These are phyloP conservation scores for Kwoniella europaea DNA, from an alignment of 768 basidiomycete species.

Conservation along the genomic window DNA sequence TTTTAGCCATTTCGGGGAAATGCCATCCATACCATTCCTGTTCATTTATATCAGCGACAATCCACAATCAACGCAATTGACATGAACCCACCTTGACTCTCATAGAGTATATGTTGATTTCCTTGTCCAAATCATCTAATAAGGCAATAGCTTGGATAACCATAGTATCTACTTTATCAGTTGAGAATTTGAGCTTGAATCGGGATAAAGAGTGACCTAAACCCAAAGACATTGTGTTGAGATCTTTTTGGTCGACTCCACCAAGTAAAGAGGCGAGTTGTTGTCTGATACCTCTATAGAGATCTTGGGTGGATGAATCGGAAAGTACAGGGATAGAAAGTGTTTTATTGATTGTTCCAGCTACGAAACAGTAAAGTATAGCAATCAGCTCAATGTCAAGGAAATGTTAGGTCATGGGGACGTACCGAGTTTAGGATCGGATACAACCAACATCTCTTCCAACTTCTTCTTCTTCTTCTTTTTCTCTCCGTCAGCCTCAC, in stretches of 20 bases:
- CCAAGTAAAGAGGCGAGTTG: constrained; percentile 86
- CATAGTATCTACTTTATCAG: constrained; percentile 99
- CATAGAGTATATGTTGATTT: constrained; percentile 99
- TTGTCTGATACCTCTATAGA: constrained; percentile 92
- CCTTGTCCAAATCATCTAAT: constrained; percentile 98
- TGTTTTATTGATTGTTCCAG: constrained; percentile 87
- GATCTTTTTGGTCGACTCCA: constrained; percentile 68
- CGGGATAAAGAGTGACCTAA: constrained; percentile 94
- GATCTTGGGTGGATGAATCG: constrained; percentile 69
- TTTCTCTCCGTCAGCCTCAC: constrained; percentile 63
- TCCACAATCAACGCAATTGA: not conserved
- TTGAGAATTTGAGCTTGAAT: constrained; percentile 99
- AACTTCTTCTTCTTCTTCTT: constrained; percentile 69
- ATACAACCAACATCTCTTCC: constrained; percentile 75
- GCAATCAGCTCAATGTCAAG: no score
- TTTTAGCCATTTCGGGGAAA: constrained; percentile 99
- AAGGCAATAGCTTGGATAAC: constrained; percentile 97
- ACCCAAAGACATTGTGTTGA: constrained; percentile 97
- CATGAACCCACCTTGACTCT: constrained; percentile 80
- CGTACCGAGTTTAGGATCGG: constrained; percentile 88
- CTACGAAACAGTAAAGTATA: constrained; percentile 59
- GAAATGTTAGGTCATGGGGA: constrained; percentile 12
- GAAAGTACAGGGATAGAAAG: constrained; percentile 82
- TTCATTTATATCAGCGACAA: not conserved
- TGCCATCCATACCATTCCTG: constrained; percentile 99